These are phyloP conservation scores for Comarum palustre DNA, from an alignment of 306 rosid genomes.

Conservation along the genomic window DNA sequence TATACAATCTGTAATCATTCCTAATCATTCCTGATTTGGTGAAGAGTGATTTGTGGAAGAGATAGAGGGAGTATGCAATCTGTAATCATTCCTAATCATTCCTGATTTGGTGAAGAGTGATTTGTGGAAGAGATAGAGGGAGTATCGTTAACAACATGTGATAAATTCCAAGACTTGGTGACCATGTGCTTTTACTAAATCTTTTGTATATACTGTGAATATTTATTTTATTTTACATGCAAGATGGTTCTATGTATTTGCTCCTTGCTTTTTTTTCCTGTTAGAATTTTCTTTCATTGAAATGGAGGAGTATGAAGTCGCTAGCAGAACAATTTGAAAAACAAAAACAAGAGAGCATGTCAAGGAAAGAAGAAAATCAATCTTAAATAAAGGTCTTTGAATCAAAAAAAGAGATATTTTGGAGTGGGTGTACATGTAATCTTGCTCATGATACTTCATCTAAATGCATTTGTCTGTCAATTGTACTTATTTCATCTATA, in stretches of 20 bases:
- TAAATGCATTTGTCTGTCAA: not conserved
- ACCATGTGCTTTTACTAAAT: not conserved
- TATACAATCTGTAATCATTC: too few relatives aligned
- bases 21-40: too few relatives aligned
- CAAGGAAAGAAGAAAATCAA: not conserved
- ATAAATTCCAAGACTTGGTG: conserved; percentile 4
- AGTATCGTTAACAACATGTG: too few relatives aligned
- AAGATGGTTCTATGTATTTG: not conserved
- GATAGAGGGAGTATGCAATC: too few relatives aligned
- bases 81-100: too few relatives aligned
- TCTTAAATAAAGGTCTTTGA: not conserved
- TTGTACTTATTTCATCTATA: not conserved
- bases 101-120: too few relatives aligned
- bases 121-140: too few relatives aligned
- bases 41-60: too few relatives aligned
- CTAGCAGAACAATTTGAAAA: not conserved
- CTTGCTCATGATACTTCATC: not conserved
- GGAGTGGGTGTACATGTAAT: not conserved
- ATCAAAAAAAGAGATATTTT: not conserved
- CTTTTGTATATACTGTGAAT: not conserved
- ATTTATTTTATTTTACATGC: not conserved
- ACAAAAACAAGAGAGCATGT: not conserved
- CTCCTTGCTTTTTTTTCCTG: too few relatives aligned
- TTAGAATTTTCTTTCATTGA: not conserved
- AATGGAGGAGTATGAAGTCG: not conserved